Base-by-base conservation (phyloP, 495 filamentous ascomycete species). In the Sporormia fimetaria region DNA sequence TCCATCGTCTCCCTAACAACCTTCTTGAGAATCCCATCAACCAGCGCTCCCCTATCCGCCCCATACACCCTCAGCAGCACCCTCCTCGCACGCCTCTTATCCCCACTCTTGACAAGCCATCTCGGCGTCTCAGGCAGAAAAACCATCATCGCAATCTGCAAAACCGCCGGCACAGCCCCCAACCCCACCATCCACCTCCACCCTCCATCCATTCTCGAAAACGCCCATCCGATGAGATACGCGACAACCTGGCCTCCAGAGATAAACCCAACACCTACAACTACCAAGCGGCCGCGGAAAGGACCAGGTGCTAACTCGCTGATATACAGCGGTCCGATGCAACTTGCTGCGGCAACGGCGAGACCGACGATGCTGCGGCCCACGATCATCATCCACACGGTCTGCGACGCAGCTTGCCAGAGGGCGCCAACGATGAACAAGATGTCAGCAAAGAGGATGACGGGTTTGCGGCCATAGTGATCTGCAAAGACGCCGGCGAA, bases 101-200 rank as follows among this genome's bases (percentile, higher is more conserved):
- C 61, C 0, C 75, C 78, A 3, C 68, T 74, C 52, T 81, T 79
- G 0, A 88, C 75, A 31, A 93, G 67, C 84, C 84, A 94, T 16
- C 87, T 68, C 24, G 87, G 87, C 4, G 80, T 87, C 59, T 95
- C 87, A 0, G 87, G 85, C 68, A 94, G 72, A 27, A 72, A 55
- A 2, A 73, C 38, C 42, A 94, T 62, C 16, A 86, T 57, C 0
- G 67, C 51, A 24, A 74, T 70, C 57, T 94, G 87, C 6, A 84
- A 40, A 3, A 73, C 62, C 5, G 86, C 87, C 0, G 87, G 87
- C 33, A 78, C 37, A 18, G 80, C 83, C 2, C 87, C 87, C 7
- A 95, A 62, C 0, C 87, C 87, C 1, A 95, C 84, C 69, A 92
- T 83, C 76, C 81, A 92, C 40, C 87, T 65, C 87, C 87, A 95